Evolutionary conservation across 2,329 filamentous ascomycete species (phyloP).

Genomic region (Stenocarpella maydis): DNA sequence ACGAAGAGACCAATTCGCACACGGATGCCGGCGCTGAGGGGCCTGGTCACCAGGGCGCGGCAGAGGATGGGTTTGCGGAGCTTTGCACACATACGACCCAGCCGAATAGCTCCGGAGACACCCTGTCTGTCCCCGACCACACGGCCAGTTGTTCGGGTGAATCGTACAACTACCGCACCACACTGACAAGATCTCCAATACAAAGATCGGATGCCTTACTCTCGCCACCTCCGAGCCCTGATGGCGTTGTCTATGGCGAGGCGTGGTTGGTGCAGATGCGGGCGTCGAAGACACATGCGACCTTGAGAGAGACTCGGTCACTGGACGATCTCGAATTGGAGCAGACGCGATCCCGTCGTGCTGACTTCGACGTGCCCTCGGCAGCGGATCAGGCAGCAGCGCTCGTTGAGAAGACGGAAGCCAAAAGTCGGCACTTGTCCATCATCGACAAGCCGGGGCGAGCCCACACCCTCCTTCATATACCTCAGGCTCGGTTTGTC

Average conservation of each 20-base stretch:
- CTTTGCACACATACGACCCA: background rate
- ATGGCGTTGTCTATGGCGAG: slow-evolving; percentile 51
- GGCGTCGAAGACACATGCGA: slow-evolving; percentile 39
- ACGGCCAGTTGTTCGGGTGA: slow-evolving; percentile 49
- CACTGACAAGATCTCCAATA: slow-evolving; percentile 10
- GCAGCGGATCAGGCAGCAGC: background rate
- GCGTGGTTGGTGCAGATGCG: slow-evolving; percentile 50
- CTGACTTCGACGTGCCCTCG: background rate
- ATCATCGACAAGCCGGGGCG: slow-evolving; percentile 30
- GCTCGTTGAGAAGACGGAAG: slow-evolving; percentile 22
- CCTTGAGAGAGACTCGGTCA: slow-evolving; percentile 47
- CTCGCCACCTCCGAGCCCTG: slow-evolving; percentile 44
- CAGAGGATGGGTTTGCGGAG: slow-evolving; percentile 1
- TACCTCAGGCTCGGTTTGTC: slow-evolving; percentile 42
- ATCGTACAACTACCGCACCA: slow-evolving; percentile 38
- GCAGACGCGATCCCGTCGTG: slow-evolving; percentile 11
- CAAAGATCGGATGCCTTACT: slow-evolving; percentile 46
- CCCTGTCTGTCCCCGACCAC: slow-evolving; percentile 8
- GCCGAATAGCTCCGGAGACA: background rate
- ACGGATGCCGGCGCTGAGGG: background rate
- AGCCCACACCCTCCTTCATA: slow-evolving; percentile 31
- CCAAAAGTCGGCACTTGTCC: slow-evolving; percentile 31
- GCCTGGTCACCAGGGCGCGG: background rate
- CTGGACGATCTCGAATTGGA: slow-evolving; percentile 42
- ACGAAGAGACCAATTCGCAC: slow-evolving; percentile 4